Conservation (phyloP, 2,329 filamentous ascomycete genomes). For the Xylaria sp. region DNA sequence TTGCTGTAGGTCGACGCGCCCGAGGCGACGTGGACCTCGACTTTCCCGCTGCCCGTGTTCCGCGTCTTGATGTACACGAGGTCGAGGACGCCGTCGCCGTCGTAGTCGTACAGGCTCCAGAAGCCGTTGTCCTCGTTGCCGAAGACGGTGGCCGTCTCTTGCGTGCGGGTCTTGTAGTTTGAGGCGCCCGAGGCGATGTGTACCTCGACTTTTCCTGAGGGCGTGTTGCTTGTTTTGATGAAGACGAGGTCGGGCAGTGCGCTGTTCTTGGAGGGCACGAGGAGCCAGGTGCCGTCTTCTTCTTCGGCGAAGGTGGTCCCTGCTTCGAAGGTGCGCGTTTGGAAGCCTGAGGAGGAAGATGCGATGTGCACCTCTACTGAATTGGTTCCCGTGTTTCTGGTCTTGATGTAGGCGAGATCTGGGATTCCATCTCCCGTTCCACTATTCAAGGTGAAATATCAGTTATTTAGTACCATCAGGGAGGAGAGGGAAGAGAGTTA, state of each 20-base stretch:
- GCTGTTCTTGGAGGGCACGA: constrained; percentile 20
- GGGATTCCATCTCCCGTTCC: constrained; percentile 10
- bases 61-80: constrained; percentile 32
- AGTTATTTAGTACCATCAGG: not conserved
- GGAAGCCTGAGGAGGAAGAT: constrained; percentile 27
- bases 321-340: constrained; percentile 27
- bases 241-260: constrained; percentile 28
- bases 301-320: constrained; percentile 25
- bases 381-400: constrained; percentile 11
- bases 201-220: constrained; percentile 24
- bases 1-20: constrained; percentile 22
- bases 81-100: constrained; percentile 24
- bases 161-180: constrained; percentile 20
- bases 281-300: constrained; percentile 29
- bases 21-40: constrained; percentile 28
- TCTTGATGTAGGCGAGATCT: constrained; percentile 33
- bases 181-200: constrained; percentile 31
- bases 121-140: constrained; percentile 25
- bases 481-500: not conserved
- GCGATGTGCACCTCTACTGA: constrained; percentile 33
- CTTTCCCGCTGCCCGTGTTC: constrained; percentile 10
- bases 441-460: not conserved
- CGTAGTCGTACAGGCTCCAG: constrained; percentile 31
- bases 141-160: constrained; percentile 23
- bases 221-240: constrained; percentile 33